Percentiles rank a stretch among this genome's conserved stretches.
These are phyloP conservation scores for Globisporangium orthogonon DNA, from an alignment of 352 stramenopile genomes.

Conservation along the genomic window DNA sequence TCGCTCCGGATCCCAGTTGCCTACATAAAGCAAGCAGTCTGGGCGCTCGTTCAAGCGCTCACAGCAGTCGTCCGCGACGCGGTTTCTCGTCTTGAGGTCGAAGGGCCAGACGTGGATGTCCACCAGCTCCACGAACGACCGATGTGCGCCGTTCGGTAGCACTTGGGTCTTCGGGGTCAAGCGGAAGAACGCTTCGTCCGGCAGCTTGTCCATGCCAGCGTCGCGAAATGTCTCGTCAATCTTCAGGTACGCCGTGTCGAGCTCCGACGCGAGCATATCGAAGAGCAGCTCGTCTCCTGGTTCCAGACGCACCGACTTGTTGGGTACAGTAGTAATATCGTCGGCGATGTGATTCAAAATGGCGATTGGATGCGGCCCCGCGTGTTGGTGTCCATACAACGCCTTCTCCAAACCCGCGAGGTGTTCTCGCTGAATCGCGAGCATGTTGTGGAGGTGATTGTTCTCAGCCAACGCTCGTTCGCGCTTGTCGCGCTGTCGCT, in stretches of 20 bases:
- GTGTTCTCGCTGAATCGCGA: constrained; percentile 6
- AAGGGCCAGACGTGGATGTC: background rate
- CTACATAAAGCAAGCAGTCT: background rate
- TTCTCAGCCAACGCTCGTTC: constrained; percentile 3
- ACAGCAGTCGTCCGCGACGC: background rate
- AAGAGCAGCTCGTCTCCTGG: constrained; percentile 9
- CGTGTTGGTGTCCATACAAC: constrained; percentile 7
- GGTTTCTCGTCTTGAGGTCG: background rate
- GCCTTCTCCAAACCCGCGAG: constrained; percentile 6
- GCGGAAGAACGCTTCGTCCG: background rate
- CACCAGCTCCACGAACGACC: constrained; percentile 1
- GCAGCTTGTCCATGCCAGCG: background rate
- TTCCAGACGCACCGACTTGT: constrained; percentile 7
- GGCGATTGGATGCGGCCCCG: background rate
- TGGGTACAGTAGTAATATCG: background rate
- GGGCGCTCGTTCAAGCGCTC: background rate
- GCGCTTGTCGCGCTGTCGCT: constrained; percentile 3
- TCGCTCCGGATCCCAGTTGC: constrained; percentile 3
- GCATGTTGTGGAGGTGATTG: constrained; percentile 8
- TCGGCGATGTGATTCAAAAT: background rate
- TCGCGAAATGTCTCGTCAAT: background rate
- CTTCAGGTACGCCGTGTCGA: constrained; percentile 4
- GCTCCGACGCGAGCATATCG: constrained; percentile 10
- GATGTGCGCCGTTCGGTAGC: background rate
- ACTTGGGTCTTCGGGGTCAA: background rate